Conservation (phyloP, 495 filamentous ascomycete genomes). For the Penicillium pulvis region DNA sequence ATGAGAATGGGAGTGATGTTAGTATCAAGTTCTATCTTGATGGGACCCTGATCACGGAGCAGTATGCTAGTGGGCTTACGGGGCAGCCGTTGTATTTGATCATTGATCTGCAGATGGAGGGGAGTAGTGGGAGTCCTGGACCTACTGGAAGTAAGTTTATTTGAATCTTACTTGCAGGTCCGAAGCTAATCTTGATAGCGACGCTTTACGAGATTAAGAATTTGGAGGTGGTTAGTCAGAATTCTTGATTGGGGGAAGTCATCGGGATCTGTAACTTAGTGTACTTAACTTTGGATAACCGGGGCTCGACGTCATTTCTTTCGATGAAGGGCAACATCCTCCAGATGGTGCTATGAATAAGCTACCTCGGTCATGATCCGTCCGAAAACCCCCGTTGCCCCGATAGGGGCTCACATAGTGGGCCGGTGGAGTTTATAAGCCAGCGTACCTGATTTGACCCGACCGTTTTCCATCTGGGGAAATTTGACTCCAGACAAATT, state of each 20-base stretch:
- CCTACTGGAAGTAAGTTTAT: conserved; percentile 27
- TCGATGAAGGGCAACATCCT: no score
- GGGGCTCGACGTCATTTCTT: no score
- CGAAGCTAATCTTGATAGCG: not conserved
- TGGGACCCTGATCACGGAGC: conserved; percentile 48
- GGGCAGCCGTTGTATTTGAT: conserved; percentile 44
- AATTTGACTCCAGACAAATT: no score
- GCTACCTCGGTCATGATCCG: no score
- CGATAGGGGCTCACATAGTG: no score
- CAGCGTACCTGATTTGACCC: no score
- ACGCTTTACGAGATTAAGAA: conserved; percentile 10
- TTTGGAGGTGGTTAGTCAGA: conserved; percentile 7
- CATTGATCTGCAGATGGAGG: conserved; percentile 36
- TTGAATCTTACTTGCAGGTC: not conserved
- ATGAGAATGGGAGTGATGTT: conserved; percentile 55
- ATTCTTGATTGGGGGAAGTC: not conserved
- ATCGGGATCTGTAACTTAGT: no score
- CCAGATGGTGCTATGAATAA: no score
- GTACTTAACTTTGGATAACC: no score
- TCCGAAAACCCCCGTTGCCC: no score
- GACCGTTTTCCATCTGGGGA: no score
- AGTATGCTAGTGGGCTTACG: conserved; percentile 52
- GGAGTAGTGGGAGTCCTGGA: conserved; percentile 29
- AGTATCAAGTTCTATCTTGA: conserved; percentile 57
- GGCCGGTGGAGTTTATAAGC: no score